Base-by-base conservation (phyloP, 352 stramenopile genomes). In the Phytophthora palmivora region DNA sequence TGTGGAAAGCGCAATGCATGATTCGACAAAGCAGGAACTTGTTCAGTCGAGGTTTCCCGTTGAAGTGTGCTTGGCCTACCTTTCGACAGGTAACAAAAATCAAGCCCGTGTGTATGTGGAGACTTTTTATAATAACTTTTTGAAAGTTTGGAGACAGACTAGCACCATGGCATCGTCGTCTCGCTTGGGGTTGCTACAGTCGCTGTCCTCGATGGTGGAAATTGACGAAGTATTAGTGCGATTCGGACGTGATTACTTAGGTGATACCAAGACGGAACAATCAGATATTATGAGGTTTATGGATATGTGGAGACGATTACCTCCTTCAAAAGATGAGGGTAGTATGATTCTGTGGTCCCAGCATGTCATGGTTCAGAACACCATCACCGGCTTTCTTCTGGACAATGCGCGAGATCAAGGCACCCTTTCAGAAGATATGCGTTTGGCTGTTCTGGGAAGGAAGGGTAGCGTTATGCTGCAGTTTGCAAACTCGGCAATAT, bases 401-500 rank as follows among this genome's bases (percentile, higher is more conserved):
- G 44, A 68, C 3, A 60, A 59, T 22, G 69, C 67, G 37, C 48
- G 52, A 21, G 48, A 73, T 15, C 61, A 77, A 58, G 67, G 64
- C 0, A 22, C 73, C 2, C 37, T 90, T 38, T 76, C 77, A 0
- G 59, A 74, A 26, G 52, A 76, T 6, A 48, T 48, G 1, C 64
- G 74, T 34, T 57, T 61, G 19, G 19, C 48, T 8, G 49, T 91
- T 12, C 32, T 84, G 12, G 37, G 67, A 62, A 62, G 59, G 36
- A 67, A 75, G 19, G 63, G 70, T 9, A 61, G 77, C 21, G 54
- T 79, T 19, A 91, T 92, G 79, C 55, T 95, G 26, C 67, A 74
- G n/a, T 93, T 88, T 41, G 86, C 84, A 14, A 77, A 78, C 22
- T 81, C 79, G 5, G 84, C 82, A 22, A 72, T 93, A 18, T 70